phyloP scores from a whole-genome alignment of 139 green algal genomes.

The Chlamydomonas sp. region DNA sequence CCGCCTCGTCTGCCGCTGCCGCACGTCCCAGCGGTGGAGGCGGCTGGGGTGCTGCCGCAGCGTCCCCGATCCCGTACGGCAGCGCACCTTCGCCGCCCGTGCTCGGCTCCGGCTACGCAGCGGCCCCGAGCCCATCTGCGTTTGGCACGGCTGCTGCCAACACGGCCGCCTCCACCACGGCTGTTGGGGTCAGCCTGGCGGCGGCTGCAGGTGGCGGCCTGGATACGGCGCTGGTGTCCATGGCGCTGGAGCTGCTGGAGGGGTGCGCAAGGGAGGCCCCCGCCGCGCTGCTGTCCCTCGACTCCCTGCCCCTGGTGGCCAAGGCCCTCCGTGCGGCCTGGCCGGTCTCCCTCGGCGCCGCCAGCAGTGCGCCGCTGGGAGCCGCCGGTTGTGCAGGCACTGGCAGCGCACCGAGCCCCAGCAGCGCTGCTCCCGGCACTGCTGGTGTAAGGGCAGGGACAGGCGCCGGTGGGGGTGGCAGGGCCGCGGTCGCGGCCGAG shows the following conservation, averaged over 20 bases:
- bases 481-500: not conserved
- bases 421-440: not conserved
- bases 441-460: not conserved
- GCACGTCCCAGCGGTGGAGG: not conserved
- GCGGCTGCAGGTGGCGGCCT: not conserved
- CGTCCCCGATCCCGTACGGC: not conserved
- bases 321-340: conserved; percentile 3
- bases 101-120: not conserved
- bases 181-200: not conserved
- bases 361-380: too few relatives aligned
- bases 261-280: not conserved
- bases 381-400: not conserved
- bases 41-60: not conserved
- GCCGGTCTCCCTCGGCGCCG: not conserved
- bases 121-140: not conserved
- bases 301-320: conserved; percentile 12
- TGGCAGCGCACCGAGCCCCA: not conserved
- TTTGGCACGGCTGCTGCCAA: not conserved
- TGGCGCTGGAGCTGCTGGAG: conserved; percentile 12
- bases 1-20: not conserved
- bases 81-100: not conserved
- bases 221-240: not conserved
- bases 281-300: conserved; percentile 5
- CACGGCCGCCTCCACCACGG: too few relatives aligned
- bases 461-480: not conserved